Evolutionary conservation across 2,329 filamentous ascomycete species (phyloP).

Genomic region (Rhynchosporium secalis): DNA sequence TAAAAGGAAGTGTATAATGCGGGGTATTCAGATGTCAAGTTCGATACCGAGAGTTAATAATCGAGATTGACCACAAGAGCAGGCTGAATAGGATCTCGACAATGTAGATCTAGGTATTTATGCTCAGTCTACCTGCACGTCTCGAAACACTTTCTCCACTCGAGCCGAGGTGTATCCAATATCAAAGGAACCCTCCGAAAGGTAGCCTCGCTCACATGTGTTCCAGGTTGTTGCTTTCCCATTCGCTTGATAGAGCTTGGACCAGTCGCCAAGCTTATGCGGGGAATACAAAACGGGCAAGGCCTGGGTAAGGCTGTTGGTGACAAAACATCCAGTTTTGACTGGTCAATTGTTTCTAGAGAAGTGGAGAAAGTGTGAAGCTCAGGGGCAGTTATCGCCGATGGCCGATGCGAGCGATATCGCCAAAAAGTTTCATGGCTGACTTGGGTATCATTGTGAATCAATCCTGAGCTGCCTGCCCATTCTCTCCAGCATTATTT

Average conservation of each 20-base stretch:
- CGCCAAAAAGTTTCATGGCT: slow-evolving; percentile 9
- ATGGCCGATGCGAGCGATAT: slow-evolving; percentile 11
- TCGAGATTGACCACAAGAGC: not conserved
- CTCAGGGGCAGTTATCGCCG: not conserved
- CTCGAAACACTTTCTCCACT: too few relatives aligned
- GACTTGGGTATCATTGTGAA: not conserved
- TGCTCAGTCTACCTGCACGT: not conserved
- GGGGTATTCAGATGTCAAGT: too few relatives aligned
- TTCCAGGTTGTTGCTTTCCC: not conserved
- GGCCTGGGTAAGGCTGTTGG: slow-evolving; percentile 14
- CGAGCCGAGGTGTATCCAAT: too few relatives aligned
- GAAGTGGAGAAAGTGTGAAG: not conserved
- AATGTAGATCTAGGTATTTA: not conserved
- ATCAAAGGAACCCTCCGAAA: not conserved
- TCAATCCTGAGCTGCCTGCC: not conserved
- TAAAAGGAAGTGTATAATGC: too few relatives aligned
- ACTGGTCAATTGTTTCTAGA: not conserved
- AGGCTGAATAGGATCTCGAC: too few relatives aligned
- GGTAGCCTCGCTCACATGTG: slow-evolving; percentile 4
- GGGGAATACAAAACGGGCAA: not conserved
- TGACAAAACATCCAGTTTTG: slow-evolving; percentile 9
- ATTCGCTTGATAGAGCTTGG: not conserved
- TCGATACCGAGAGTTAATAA: too few relatives aligned
- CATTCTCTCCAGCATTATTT: not conserved
- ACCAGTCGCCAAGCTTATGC: not conserved